Evolutionary conservation across 352 stramenopile genomes (phyloP).

Genomic region (Elongisporangium anandrum): DNA sequence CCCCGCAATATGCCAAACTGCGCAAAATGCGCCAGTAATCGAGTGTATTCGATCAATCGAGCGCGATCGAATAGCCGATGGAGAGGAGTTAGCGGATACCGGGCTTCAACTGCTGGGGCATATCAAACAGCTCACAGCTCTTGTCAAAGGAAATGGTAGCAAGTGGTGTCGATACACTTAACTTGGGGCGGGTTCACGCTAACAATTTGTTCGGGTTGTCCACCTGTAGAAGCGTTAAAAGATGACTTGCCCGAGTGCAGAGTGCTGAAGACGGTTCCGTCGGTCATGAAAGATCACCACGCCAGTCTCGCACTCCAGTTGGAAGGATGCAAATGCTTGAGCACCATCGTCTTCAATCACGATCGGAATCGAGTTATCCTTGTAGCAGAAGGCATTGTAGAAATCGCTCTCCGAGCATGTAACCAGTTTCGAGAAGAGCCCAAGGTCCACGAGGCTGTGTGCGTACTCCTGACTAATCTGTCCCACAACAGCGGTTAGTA

Average conservation of each 20-base stretch:
- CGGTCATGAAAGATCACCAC: slow-evolving; percentile 55
- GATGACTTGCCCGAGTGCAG: slow-evolving; percentile 72
- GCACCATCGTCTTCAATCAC: slow-evolving; percentile 69
- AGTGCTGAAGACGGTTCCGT: slow-evolving; percentile 50
- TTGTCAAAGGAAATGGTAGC: slow-evolving; percentile 45
- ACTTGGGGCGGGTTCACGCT: neutral
- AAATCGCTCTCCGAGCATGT: slow-evolving; percentile 56
- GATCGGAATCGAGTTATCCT: slow-evolving; percentile 74
- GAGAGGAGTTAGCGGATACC: neutral
- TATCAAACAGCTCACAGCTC: slow-evolving; percentile 41
- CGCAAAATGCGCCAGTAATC: neutral
- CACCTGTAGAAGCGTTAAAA: slow-evolving; percentile 48
- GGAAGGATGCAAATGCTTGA: slow-evolving; percentile 74
- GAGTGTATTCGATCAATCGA: neutral
- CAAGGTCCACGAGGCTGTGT: slow-evolving; percentile 71
- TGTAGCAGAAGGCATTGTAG: slow-evolving; percentile 58
- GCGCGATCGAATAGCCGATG: neutral
- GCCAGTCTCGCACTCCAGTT: slow-evolving; percentile 59
- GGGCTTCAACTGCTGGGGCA: slow-evolving; percentile 27
- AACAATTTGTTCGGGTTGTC: slow-evolving; percentile 7
- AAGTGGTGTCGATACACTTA: neutral
- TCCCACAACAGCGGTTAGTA: slow-evolving; percentile 70
- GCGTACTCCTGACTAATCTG: slow-evolving; percentile 82
- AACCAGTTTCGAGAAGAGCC: slow-evolving; percentile 44
- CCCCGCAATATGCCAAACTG: neutral